These are phyloP conservation scores for Eutypa lata DNA, from an alignment of 2,329 filamentous ascomycete genomes.

Conservation along the genomic window DNA sequence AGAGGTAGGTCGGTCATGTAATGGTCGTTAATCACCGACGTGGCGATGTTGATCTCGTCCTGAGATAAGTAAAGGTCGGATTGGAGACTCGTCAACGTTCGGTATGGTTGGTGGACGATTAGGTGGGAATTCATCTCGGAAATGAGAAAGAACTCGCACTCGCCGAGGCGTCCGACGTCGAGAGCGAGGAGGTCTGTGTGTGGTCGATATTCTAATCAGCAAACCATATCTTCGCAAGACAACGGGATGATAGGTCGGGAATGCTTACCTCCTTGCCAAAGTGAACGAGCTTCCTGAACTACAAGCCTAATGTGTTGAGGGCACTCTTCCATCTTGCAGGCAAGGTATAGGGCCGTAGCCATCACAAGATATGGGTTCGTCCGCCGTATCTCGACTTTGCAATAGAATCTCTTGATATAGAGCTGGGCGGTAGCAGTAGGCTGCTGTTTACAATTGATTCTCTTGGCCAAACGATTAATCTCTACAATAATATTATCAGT, in stretches of 20 bases:
- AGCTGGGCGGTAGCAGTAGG: conserved; percentile 90
- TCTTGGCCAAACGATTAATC: conserved; percentile 77
- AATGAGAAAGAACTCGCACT: conserved; percentile 91
- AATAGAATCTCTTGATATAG: conserved; percentile 93
- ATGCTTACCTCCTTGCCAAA: conserved; percentile 66
- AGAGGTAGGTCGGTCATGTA: conserved; percentile 91
- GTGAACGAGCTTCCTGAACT: conserved; percentile 76
- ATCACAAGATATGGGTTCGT: conserved; percentile 93
- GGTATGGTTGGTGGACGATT: conserved; percentile 88
- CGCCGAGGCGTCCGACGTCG: conserved; percentile 81
- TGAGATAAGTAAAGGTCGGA: conserved; percentile 66
- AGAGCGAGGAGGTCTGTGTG: conserved; percentile 62
- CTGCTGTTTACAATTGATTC: conserved; percentile 83
- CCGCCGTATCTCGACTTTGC: conserved; percentile 82
- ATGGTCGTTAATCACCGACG: conserved; percentile 85
- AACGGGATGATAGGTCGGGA: background rate
- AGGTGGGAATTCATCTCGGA: conserved; percentile 87
- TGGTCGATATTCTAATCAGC: conserved; percentile 9
- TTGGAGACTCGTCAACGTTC: conserved; percentile 70
- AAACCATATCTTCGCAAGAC: background rate
- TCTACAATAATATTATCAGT: conserved; percentile 47
- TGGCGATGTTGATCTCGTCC: conserved; percentile 75
- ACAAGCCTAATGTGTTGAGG: conserved; percentile 94
- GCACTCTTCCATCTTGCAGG: conserved; percentile 97
- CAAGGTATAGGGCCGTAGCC: conserved; percentile 90